phyloP scores from a whole-genome alignment of 805 yeast genomes.

The Metschnikowia vanudenii region DNA sequence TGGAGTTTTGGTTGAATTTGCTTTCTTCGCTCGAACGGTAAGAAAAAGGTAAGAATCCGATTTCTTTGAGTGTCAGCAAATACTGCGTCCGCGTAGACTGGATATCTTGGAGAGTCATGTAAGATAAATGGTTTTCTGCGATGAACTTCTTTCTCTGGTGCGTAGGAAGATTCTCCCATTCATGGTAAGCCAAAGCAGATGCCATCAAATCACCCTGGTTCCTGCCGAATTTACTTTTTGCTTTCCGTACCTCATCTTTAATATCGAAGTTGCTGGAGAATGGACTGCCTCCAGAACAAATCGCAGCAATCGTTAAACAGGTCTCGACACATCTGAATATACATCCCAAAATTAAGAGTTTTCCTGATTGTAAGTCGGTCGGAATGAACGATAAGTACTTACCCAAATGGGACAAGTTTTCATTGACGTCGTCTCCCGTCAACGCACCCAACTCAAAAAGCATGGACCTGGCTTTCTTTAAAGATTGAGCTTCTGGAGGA shows the following conservation, averaged over 20 bases:
- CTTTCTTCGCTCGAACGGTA: slow-evolving; percentile 29
- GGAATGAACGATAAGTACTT: slow-evolving; percentile 78
- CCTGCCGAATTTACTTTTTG: slow-evolving; percentile 43
- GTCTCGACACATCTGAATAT: slow-evolving; percentile 78
- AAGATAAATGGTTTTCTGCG: slow-evolving; percentile 59
- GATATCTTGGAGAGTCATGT: slow-evolving; percentile 66
- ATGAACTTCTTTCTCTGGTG: slow-evolving; percentile 42
- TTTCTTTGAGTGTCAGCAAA: slow-evolving; percentile 65
- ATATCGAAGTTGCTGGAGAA: slow-evolving; percentile 61
- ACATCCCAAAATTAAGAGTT: slow-evolving; percentile 73
- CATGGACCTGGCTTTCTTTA: slow-evolving; percentile 50
- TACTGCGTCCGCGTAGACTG: slow-evolving; percentile 69
- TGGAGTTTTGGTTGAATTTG: slow-evolving; percentile 50
- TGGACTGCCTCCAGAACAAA: slow-evolving; percentile 71
- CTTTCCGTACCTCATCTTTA: slow-evolving; percentile 59
- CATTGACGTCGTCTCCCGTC: slow-evolving; percentile 27
- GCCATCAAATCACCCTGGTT: slow-evolving; percentile 72
- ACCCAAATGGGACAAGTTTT: slow-evolving; percentile 71
- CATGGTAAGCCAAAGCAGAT: slow-evolving; percentile 54
- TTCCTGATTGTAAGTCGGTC: slow-evolving; percentile 82
- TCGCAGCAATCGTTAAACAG: slow-evolving; percentile 78
- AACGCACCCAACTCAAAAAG: slow-evolving; percentile 76
- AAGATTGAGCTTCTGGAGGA: slow-evolving; percentile 60
- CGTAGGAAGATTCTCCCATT: slow-evolving; percentile 38
- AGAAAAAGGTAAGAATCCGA: slow-evolving; percentile 68